These are phyloP conservation scores for Aspergillus cavernicola DNA, from an alignment of 495 filamentous ascomycete genomes.

Conservation along the genomic window DNA sequence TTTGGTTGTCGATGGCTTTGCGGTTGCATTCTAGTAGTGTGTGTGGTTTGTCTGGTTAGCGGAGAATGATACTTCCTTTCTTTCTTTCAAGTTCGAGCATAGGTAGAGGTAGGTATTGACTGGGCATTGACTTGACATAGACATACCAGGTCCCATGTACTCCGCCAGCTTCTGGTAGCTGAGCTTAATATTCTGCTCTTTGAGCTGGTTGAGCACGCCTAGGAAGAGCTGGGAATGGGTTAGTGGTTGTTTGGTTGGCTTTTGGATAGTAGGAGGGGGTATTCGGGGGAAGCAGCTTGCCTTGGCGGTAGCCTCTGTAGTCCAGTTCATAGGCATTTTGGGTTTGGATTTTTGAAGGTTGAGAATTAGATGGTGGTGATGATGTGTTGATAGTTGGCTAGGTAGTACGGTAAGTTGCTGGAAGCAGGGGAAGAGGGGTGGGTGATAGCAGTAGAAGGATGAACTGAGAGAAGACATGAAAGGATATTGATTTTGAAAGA, in stretches of 20 bases:
- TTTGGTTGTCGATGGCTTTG: not conserved
- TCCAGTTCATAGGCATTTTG: slow-evolving; percentile 12
- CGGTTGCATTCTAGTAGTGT: slow-evolving; percentile 2
- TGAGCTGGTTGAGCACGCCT: slow-evolving; percentile 8
- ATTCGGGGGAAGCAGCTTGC: not conserved
- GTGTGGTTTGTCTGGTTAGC: too few relatives aligned
- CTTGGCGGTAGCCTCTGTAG: slow-evolving; percentile 3
- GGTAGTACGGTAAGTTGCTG: too few relatives aligned
- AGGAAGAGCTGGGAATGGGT: slow-evolving; percentile 7
- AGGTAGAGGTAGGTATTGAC: too few relatives aligned
- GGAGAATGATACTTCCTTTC: not conserved
- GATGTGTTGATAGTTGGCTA: too few relatives aligned
- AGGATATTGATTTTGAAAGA: too few relatives aligned
- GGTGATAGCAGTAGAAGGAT: too few relatives aligned
- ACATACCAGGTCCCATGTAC: slow-evolving; percentile 11
- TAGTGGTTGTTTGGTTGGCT: not conserved
- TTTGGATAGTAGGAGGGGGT: not conserved
- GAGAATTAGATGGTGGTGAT: not conserved
- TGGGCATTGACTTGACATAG: not conserved
- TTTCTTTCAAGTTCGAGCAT: too few relatives aligned
- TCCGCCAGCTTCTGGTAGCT: slow-evolving; percentile 6
- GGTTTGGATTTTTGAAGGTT: not conserved
- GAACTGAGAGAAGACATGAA: too few relatives aligned
- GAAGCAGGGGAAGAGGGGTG: too few relatives aligned
- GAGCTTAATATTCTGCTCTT: slow-evolving; percentile 8